Evolutionary conservation across 345 rosid genomes (phyloP).

Genomic region (Rhodomyrtus tomentosa): DNA sequence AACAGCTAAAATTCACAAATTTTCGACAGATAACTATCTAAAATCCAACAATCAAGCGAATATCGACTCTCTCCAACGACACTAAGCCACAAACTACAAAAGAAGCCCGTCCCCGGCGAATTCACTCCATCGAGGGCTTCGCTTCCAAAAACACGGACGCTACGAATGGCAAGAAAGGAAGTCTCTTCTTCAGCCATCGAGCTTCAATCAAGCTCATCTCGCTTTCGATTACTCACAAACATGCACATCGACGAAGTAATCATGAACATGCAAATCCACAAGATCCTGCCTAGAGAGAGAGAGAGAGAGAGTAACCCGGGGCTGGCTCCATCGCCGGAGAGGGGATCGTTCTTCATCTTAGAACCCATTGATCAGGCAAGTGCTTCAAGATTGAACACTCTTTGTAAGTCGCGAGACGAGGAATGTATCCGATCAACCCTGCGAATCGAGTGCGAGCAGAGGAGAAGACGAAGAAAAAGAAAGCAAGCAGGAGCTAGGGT

Average conservation of each 20-base stretch:
- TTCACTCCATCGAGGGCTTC: neutral
- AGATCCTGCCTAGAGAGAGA: neutral
- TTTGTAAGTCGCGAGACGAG: neutral
- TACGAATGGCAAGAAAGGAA: neutral
- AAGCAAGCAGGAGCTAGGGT: neutral
- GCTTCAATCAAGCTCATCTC: neutral
- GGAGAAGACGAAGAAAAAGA: neutral
- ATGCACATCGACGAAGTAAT: neutral
- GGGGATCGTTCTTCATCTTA: slow-evolving; percentile 35
- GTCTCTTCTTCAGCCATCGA: neutral
- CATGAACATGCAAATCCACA: neutral
- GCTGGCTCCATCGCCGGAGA: slow-evolving; percentile 65
- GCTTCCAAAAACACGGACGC: neutral
- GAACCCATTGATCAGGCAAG: slow-evolving; percentile 36
- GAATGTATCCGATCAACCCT: neutral
- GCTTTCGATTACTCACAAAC: neutral
- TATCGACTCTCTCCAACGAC: neutral
- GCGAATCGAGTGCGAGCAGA: neutral
- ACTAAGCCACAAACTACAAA: neutral
- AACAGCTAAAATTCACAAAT: neutral
- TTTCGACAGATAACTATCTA: neutral
- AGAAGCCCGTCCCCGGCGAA: neutral
- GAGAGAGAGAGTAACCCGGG: slow-evolving; percentile 37
- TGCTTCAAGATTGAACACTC: neutral
- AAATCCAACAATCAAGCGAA: neutral